These are phyloP conservation scores for Fusarium irregulare DNA, from an alignment of 2,329 filamentous ascomycete species.

Conservation along the genomic window DNA sequence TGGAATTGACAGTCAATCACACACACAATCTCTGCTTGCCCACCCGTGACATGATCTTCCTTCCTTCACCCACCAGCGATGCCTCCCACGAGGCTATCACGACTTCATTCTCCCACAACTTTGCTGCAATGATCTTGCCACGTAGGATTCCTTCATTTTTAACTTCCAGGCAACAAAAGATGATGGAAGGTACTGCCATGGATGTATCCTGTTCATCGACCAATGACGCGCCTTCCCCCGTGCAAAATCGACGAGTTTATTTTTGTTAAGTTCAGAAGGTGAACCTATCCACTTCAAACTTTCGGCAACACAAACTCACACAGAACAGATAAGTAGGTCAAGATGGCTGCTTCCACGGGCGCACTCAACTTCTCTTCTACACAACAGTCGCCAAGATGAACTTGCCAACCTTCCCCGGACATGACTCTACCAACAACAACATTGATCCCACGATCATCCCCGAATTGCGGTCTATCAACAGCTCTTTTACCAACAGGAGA, in stretches of 20 bases:
- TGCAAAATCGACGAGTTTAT: background rate
- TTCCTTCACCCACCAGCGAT: background rate
- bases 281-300: background rate
- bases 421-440: too few species aligned
- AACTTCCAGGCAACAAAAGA: background rate
- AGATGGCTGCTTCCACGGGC: background rate
- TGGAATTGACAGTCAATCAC: background rate
- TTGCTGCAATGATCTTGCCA: too few species aligned
- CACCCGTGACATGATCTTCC: background rate
- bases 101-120: too few species aligned
- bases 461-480: too few species aligned
- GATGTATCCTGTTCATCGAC: background rate
- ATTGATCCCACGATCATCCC: too few species aligned
- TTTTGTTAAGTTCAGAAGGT: background rate
- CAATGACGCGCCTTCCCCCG: background rate
- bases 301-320: background rate
- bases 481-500: too few species aligned
- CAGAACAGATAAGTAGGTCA: background rate
- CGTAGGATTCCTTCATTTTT: background rate
- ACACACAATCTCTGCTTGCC: background rate
- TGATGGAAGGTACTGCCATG: background rate
- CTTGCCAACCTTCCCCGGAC: too few species aligned
- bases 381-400: background rate
- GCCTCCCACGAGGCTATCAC: background rate
- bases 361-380: background rate